Evolutionary conservation across 805 yeast genomes (phyloP), one percentile per base, ranked within the genome.

Genomic region (Cyberlindnera subsufficiens): DNA sequence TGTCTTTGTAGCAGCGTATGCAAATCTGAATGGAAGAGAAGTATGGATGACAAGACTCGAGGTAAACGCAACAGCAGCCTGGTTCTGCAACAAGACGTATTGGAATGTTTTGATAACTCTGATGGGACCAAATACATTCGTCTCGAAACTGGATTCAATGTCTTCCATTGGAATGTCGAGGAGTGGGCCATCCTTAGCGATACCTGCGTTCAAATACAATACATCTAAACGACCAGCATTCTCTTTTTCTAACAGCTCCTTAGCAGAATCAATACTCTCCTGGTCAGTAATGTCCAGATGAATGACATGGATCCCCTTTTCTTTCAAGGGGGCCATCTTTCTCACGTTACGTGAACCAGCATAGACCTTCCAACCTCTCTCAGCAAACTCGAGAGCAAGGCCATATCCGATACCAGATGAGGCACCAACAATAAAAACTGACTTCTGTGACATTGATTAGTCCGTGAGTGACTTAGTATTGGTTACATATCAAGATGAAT

Each of bases 391-490:
- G 16, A 58, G 49, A 6, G 79, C 70, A 6, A 76, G 49, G 17
- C 66, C 68, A 45, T 61, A 69, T 0, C 85, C 85, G 41, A 78
- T 78, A 14, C 85, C 84, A 0, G 77, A 68, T 0, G 82, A 75
- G 6, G 80, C 78, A 10, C 84, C 84, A 1, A 81, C 75, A 27
- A 78, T 74, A 36, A 80, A 65, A 6, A 78, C 86, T 5, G 47
- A n/a, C 65, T 57, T 53, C 27, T 34, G 27, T 22, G 11, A 22
- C 27, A 22, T 22, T 22, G 27, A 22, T 22, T 1, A 11, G 27
- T 22, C 27, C 11, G 9, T 8, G 7, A 6, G 10, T 22, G 27
- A 4, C 11, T 22, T 9, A 22, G 27, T 9, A 22, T 22, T 22
- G 27, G 27, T 22, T 22, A 9, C 27, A 9, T 3, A 22, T 22